phyloP scores from a whole-genome alignment of 768 basidiomycete species.

The Macrolepiota albuminosa region DNA sequence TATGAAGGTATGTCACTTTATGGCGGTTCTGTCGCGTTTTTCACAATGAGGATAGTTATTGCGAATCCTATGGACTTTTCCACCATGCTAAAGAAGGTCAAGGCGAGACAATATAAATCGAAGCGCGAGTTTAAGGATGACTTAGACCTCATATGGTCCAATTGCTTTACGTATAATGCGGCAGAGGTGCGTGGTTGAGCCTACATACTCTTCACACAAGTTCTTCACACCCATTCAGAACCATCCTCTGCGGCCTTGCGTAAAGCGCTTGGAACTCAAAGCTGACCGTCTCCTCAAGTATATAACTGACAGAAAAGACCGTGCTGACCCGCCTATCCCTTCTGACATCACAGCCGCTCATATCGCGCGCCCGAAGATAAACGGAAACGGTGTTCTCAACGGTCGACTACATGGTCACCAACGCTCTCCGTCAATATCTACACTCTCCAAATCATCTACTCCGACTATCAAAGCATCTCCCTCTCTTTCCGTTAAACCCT shows the following conservation, averaged over 20 bases:
- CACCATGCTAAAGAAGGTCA: conserved; percentile 91
- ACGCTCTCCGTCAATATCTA: conserved; percentile 34
- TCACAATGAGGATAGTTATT: conserved; percentile 58
- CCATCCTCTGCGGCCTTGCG: conserved; percentile 84
- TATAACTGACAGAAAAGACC: conserved; percentile 85
- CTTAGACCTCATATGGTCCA: conserved; percentile 94
- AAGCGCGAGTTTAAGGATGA: conserved; percentile 94
- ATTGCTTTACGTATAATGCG: conserved; percentile 91
- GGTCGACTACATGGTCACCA: conserved; percentile 32
- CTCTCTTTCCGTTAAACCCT: conserved; percentile 18
- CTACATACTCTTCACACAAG: background rate
- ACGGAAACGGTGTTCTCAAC: conserved; percentile 38
- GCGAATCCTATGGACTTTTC: conserved; percentile 93
- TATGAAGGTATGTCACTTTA: conserved; percentile 63
- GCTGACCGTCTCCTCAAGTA: conserved; percentile 83
- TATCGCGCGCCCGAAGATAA: conserved; percentile 30
- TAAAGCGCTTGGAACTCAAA: conserved; percentile 75
- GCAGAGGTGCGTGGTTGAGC: conserved; percentile 62
- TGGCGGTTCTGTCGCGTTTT: conserved; percentile 2
- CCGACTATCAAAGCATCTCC: conserved; percentile 25
- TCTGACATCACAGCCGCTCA: conserved; percentile 31
- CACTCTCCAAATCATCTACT: conserved; percentile 23
- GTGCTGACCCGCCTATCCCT: conserved; percentile 66
- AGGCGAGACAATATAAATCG: conserved; percentile 86
- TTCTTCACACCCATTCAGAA: conserved; percentile 40